phyloP scores from a whole-genome alignment of 169 alveolate species.

The Eimeria acervulina region DNA sequence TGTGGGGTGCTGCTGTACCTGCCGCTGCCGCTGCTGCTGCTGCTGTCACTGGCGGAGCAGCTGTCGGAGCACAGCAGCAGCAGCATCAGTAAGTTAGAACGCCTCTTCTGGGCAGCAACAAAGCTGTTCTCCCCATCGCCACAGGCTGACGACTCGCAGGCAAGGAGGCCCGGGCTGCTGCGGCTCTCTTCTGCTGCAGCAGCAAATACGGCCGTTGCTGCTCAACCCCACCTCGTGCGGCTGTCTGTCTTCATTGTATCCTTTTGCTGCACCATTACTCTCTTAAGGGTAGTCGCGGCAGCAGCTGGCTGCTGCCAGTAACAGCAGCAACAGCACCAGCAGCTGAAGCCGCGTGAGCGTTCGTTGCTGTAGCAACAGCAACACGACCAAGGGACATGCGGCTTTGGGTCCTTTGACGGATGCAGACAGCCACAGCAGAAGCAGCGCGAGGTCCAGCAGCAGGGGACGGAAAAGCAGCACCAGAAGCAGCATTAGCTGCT shows the following conservation, averaged over 20 bases:
- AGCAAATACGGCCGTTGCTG: background rate
- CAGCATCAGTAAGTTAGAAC: background rate
- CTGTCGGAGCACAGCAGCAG: background rate
- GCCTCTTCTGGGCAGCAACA: background rate
- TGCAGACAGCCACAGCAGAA: background rate
- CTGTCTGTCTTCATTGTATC: background rate
- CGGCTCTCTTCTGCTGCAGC: background rate
- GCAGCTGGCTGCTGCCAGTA: conserved; percentile 18
- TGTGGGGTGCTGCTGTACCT: background rate
- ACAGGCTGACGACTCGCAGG: background rate
- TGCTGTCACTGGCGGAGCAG: background rate
- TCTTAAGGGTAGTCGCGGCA: background rate
- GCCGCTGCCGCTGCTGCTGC: background rate
- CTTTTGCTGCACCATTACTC: background rate
- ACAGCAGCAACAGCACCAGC: background rate
- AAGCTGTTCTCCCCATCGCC: background rate
- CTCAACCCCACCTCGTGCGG: background rate
- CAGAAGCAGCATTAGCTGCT: too few relatives aligned
- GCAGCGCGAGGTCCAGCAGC: background rate
- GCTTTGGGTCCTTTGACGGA: background rate
- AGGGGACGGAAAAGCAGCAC: too few relatives aligned
- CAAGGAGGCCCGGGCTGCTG: background rate
- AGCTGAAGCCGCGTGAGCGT: background rate
- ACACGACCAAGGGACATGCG: background rate
- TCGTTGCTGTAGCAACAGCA: background rate